Evolutionary conservation across 116 monocot species (phyloP).

Genomic region (Posidonia oceanica): DNA sequence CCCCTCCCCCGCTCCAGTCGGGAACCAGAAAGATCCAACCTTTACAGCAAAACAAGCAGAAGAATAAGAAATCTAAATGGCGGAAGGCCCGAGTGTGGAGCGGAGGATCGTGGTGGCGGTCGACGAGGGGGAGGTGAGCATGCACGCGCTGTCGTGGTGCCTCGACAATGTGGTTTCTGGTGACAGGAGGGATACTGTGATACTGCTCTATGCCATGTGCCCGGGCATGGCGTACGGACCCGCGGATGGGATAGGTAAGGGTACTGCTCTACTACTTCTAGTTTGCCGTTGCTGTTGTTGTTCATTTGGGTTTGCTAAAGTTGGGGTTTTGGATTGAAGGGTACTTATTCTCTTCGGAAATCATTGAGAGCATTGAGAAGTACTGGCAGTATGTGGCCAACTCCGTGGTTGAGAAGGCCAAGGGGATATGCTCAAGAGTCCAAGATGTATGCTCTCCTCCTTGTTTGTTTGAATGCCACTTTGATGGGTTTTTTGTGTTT

Average conservation of each 20-base stretch:
- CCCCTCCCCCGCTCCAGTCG: not conserved
- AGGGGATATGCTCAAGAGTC: constrained; percentile 5
- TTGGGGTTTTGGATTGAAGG: constrained; percentile 8
- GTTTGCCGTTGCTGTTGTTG: not conserved
- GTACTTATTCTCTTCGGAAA: constrained; percentile 16
- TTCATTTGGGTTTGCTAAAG: not conserved
- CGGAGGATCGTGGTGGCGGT: constrained; percentile 41
- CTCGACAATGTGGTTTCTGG: constrained; percentile 16
- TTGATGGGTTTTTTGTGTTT: not conserved
- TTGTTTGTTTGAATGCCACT: not conserved
- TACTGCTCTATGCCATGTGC: constrained; percentile 28
- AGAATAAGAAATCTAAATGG: not conserved
- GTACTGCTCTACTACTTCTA: not conserved
- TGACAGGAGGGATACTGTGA: constrained; percentile 9
- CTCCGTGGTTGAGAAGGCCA: constrained; percentile 15
- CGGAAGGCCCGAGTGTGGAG: not conserved
- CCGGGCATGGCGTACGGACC: constrained; percentile 16
- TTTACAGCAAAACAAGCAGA: not conserved
- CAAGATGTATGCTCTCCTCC: not conserved
- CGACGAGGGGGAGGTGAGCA: constrained; percentile 55
- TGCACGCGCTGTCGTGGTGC: constrained; percentile 50
- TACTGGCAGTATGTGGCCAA: constrained; percentile 16
- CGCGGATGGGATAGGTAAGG: constrained; percentile 26
- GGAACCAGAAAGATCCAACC: not conserved
- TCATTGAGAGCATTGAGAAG: constrained; percentile 15